phyloP scores from a whole-genome alignment of 2,329 filamentous ascomycete species.

The Xylaria sp. region DNA sequence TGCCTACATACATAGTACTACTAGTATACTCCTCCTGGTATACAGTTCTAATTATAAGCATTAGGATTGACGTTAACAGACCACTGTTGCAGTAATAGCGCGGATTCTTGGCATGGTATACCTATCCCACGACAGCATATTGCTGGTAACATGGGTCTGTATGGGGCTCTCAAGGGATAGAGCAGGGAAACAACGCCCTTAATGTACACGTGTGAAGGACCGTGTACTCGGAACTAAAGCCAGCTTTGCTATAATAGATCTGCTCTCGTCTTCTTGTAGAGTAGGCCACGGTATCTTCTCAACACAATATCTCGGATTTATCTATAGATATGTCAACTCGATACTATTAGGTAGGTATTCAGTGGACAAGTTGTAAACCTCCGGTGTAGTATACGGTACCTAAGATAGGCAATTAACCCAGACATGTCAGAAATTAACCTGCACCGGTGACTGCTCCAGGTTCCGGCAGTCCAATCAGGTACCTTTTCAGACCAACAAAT shows the following conservation, averaged over 20 bases:
- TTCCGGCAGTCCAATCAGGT: slow-evolving; percentile 1
- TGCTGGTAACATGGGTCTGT: not conserved
- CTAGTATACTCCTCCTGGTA: no score
- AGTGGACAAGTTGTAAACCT: not conserved
- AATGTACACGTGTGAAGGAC: slow-evolving; percentile 3
- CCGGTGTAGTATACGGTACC: not conserved
- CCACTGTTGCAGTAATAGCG: not conserved
- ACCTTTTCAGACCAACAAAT: not conserved
- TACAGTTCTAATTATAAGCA: not conserved
- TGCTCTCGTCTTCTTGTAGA: no score
- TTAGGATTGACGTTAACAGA: not conserved
- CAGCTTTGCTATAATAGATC: not conserved
- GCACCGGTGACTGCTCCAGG: not conserved
- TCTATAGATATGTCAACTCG: no score
- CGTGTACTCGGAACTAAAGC: not conserved
- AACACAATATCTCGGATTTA: no score
- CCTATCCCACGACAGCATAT: not conserved
- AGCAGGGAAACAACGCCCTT: not conserved
- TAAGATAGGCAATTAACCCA: not conserved
- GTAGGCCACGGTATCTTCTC: no score
- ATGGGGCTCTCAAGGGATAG: not conserved
- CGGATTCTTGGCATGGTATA: not conserved
- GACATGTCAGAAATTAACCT: not conserved
- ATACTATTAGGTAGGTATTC: no score
- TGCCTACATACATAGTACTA: not conserved